Base-by-base conservation (phyloP, 257 asterid species). In the Lycium barbarum region DNA sequence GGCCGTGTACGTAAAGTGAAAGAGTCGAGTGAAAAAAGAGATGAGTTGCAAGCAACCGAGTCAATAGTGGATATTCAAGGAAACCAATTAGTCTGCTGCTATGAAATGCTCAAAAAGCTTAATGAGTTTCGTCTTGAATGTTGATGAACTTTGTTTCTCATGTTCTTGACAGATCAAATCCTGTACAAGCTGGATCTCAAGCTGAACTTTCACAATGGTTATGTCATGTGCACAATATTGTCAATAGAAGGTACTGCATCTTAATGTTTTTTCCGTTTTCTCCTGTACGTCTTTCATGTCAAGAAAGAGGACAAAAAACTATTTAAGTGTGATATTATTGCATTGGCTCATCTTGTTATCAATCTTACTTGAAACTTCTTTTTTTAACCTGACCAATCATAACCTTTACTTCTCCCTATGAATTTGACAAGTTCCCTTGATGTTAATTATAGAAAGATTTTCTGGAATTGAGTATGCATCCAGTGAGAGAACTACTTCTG, bases 161-260 rank as follows among this genome's bases (percentile, higher is more conserved):
- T 35, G 33, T 47, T 26, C 20, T 45, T 79, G 43, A 87, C 95
- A 95, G 99, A 86, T 87, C 93, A 79, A 93, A 92, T 83, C 98
- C 98, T 10, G 97, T 95, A 10, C 88, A 90, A 86, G 93, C 90
- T 82, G 97, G 98, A 85, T 93, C 98, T 68, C 98, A 96, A 33
- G 89, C 91, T 7, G 98, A 96, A 84, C 91, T 96, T 68, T 91
- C 98, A 35, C 95, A 88, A 73, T 94, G 98, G 99, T 82, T 96
- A 90, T 96, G 98, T 87, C 93, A 91, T 6, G 93, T 84, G 67
- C 99, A 96, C 89, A 96, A 95, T 84, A 93, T 96, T 79, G 99
- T 96, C 78, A 96, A 95, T 83, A 87, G 99, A 88, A 96, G 99
- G 98, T 96, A 91, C 65, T 53, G 47, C 65, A 9, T 8, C 54